These are phyloP conservation scores for Poronia punctata DNA, from an alignment of 495 filamentous ascomycete genomes.

Conservation along the genomic window DNA sequence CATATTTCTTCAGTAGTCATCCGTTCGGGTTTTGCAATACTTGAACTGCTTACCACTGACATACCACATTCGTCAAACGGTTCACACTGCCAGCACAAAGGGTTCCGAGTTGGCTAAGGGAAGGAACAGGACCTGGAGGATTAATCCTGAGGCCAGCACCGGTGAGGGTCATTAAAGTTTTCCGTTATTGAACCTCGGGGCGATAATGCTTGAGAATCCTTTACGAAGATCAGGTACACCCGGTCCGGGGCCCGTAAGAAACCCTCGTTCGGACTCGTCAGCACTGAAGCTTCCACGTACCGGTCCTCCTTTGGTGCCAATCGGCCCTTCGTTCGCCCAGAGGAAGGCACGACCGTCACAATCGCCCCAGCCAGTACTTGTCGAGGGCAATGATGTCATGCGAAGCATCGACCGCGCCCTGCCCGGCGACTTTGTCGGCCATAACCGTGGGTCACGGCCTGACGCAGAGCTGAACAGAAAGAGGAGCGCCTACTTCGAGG, in stretches of 20 bases:
- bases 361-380: constrained; percentile 33
- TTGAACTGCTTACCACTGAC: too few relatives aligned
- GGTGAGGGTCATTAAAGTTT: too few relatives aligned
- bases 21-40: too few relatives aligned
- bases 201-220: constrained; percentile 4
- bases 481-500: constrained; percentile 40
- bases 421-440: constrained; percentile 30
- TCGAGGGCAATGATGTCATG: constrained; percentile 30
- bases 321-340: constrained; percentile 29
- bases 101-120: too few relatives aligned
- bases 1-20: too few relatives aligned
- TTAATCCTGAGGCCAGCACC: too few relatives aligned
- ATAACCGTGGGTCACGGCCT: constrained; percentile 20
- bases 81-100: too few relatives aligned
- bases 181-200: too few relatives aligned
- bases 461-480: constrained; percentile 29
- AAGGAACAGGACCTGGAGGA: too few relatives aligned
- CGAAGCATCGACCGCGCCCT: constrained; percentile 30
- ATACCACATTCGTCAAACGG: too few relatives aligned
- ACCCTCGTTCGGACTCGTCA: background rate
- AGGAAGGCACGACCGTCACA: constrained; percentile 32
- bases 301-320: background rate
- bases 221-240: background rate
- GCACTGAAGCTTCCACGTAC: background rate
- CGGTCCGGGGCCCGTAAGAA: background rate